These are phyloP conservation scores for Ophiosphaerella narmari DNA, from an alignment of 2,329 filamentous ascomycete species.

Conservation along the genomic window DNA sequence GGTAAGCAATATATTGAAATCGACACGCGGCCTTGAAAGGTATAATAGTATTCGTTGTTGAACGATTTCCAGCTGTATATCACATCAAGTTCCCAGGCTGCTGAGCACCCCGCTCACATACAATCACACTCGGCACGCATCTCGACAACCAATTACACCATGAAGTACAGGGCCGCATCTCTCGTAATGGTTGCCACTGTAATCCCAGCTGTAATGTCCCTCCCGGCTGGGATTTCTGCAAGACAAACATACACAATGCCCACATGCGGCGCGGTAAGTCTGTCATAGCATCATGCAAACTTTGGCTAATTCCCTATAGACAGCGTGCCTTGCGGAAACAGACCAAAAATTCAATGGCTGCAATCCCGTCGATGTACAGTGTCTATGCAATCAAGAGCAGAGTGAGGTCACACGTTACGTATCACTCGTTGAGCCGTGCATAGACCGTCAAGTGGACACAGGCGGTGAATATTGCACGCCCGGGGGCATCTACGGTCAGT, in stretches of 20 bases:
- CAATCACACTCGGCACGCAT: background rate
- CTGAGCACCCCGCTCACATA: background rate
- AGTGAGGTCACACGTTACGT: constrained; percentile 19
- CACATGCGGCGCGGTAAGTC: constrained; percentile 22
- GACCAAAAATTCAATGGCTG: constrained; percentile 11
- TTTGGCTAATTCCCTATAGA: constrained; percentile 2
- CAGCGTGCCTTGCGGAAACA: constrained; percentile 14
- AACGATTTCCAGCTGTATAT: background rate
- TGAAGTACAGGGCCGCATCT: constrained; percentile 12
- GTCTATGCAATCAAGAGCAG: constrained; percentile 22
- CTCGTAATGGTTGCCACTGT: constrained; percentile 2
- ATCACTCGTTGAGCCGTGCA: constrained; percentile 20
- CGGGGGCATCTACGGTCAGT: constrained; percentile 22
- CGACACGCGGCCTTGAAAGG: constrained; percentile 3
- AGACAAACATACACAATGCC: constrained; percentile 51
- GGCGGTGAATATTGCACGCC: constrained; percentile 17
- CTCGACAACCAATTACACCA: constrained; percentile 4
- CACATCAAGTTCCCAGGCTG: background rate
- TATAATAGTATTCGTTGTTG: constrained; percentile 3
- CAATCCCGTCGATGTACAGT: constrained; percentile 10
- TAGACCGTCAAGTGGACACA: constrained; percentile 9
- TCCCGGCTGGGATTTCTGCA: background rate
- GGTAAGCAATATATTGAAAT: constrained; percentile 12
- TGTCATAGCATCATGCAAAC: background rate
- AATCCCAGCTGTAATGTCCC: constrained; percentile 48